These are phyloP conservation scores for Hirsutella minnesotensis DNA, from an alignment of 2,329 filamentous ascomycete species.

Conservation along the genomic window DNA sequence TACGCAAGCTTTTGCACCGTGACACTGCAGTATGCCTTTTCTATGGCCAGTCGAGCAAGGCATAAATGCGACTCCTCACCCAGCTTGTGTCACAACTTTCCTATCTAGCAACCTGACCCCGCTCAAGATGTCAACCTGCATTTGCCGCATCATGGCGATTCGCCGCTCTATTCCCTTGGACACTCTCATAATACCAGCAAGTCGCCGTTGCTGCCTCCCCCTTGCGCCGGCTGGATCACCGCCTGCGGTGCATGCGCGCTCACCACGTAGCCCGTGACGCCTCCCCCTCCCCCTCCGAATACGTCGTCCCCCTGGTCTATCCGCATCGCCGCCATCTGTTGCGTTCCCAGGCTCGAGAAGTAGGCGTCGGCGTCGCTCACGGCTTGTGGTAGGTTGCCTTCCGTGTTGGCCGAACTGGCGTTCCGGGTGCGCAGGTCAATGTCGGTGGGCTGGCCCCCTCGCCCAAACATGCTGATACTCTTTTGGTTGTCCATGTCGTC, in stretches of 20 bases:
- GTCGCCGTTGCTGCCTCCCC: conserved; percentile 56
- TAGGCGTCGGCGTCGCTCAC: conserved; percentile 82
- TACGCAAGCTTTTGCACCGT: too few relatives aligned
- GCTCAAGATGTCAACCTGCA: too few relatives aligned
- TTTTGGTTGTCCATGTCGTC: conserved; percentile 43
- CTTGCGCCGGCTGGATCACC: conserved; percentile 57
- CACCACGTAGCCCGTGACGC: conserved; percentile 54
- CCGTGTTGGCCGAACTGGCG: conserved; percentile 13
- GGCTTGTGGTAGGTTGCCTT: conserved; percentile 51
- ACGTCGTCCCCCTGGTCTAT: conserved; percentile 50
- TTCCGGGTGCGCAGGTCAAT: conserved; percentile 31
- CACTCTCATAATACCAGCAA: conserved; percentile 51
- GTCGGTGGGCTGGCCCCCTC: conserved; percentile 37
- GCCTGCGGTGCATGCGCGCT: conserved; percentile 73
- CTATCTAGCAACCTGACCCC: too few relatives aligned
- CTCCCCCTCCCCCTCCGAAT: conserved; percentile 47
- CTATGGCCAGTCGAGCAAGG: too few relatives aligned
- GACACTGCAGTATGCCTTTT: too few relatives aligned
- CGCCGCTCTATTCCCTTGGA: too few relatives aligned
- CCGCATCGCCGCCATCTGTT: conserved; percentile 62
- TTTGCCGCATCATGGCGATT: too few relatives aligned
- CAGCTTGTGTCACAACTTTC: too few relatives aligned
- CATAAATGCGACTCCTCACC: too few relatives aligned
- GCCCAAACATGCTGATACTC: conserved; percentile 46
- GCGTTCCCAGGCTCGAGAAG: conserved; percentile 65